These are phyloP conservation scores for Aspergillus sclerotialis DNA, from an alignment of 2,329 filamentous ascomycete genomes.

Conservation along the genomic window DNA sequence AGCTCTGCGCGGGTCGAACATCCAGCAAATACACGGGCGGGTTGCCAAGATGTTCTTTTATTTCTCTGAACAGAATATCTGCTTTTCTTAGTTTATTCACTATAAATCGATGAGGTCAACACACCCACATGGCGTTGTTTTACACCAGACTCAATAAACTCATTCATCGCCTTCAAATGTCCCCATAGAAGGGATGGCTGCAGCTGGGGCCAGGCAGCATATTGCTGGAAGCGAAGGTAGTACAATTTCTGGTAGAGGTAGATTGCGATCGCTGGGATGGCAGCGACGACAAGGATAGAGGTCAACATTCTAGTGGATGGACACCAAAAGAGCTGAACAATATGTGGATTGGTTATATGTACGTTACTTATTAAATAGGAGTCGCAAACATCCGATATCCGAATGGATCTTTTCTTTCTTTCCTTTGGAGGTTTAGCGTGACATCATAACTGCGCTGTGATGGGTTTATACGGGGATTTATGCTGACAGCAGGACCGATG, in stretches of 20 bases:
- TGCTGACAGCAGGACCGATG: too few species aligned
- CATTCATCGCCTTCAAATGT: conserved; percentile 5
- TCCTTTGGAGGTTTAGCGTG: too few species aligned
- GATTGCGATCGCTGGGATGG: not conserved
- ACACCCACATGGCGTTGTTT: conserved; percentile 5
- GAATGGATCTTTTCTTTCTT: too few species aligned
- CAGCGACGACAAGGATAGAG: not conserved
- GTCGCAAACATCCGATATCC: too few species aligned
- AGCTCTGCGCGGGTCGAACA: conserved; percentile 6
- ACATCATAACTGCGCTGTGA: too few species aligned
- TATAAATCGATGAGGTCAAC: not conserved
- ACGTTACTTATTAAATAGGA: too few species aligned
- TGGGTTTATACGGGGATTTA: too few species aligned
- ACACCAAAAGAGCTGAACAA: too few species aligned
- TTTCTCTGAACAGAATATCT: conserved; percentile 1
- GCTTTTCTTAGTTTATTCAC: not conserved
- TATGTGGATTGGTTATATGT: too few species aligned
- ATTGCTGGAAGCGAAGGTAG: not conserved
- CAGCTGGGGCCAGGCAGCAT: not conserved
- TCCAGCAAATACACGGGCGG: conserved; percentile 7
- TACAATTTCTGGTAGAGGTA: not conserved
- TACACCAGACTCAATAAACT: conserved; percentile 4
- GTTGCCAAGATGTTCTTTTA: conserved; percentile 3
- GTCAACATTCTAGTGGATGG: too few species aligned
- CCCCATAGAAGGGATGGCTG: conserved; percentile 6